These are phyloP conservation scores for Rhizopus microsporus DNA, from an alignment of 371 early-diverging fungal genomes.

Conservation along the genomic window DNA sequence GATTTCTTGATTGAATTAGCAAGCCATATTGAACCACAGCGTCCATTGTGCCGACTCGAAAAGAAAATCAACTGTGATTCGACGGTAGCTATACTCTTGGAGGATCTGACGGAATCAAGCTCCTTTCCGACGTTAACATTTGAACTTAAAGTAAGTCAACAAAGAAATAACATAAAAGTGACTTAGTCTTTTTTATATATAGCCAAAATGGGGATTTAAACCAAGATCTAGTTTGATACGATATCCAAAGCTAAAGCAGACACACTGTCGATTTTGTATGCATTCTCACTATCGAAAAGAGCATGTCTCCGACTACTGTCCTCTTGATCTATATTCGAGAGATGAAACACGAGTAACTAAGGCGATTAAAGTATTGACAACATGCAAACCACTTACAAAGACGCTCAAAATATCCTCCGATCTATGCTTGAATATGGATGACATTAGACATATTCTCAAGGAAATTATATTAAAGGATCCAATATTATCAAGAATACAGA, in stretches of 20 bases:
- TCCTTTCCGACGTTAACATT: conserved; percentile 17
- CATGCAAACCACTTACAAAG: conserved; percentile 24
- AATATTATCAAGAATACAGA: conserved; percentile 35
- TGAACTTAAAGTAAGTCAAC: conserved; percentile 46
- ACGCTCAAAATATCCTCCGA: conserved; percentile 32
- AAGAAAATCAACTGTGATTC: conserved; percentile 19
- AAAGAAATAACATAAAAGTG: not conserved
- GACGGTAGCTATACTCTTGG: conserved; percentile 28
- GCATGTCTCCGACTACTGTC: conserved; percentile 43
- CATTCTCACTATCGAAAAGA: conserved; percentile 40
- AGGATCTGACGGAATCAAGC: conserved; percentile 32
- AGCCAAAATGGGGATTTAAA: conserved; percentile 69
- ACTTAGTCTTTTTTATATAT: not conserved
- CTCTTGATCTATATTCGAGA: conserved; percentile 57
- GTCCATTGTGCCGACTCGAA: conserved; percentile 18
- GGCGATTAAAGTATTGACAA: conserved; percentile 33
- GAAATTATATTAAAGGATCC: conserved; percentile 38
- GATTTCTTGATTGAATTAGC: conserved; percentile 29
- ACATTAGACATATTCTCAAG: conserved; percentile 10
- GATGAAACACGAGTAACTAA: conserved; percentile 26
- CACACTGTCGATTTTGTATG: conserved; percentile 65
- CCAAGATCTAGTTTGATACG: conserved; percentile 31
- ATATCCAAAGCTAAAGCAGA: conserved; percentile 30
- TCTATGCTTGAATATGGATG: not conserved
- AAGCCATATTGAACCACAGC: conserved; percentile 16